Conservation (phyloP, 345 rosid species). For the Boechera divaricarpa region DNA sequence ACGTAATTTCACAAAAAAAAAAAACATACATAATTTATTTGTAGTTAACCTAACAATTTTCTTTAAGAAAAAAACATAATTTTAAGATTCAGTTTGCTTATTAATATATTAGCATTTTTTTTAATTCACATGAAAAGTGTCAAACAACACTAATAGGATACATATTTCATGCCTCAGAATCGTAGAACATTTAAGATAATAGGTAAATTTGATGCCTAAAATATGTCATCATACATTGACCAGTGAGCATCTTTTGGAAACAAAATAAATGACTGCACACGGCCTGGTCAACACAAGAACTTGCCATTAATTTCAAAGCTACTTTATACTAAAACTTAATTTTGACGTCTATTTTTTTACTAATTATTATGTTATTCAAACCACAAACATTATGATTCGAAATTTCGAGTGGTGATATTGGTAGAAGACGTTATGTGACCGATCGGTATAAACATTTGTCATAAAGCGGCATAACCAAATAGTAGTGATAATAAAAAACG, state of each 20-base stretch:
- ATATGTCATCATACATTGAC: constrained; percentile 12
- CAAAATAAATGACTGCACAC: constrained; percentile 15
- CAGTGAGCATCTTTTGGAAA: not conserved
- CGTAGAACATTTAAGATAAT: constrained; percentile 1
- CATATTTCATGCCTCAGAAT: not conserved
- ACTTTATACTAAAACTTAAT: not conserved
- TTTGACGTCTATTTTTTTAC: not conserved
- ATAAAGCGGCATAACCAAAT: not conserved
- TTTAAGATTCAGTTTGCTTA: too few relatives aligned
- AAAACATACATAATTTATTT: not conserved
- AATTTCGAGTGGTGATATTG: not conserved
- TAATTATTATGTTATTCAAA: constrained; percentile 19
- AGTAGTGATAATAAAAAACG: not conserved
- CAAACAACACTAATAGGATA: not conserved
- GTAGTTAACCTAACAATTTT: too few relatives aligned
- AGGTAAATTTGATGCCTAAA: not conserved
- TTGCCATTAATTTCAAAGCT: constrained; percentile 8
- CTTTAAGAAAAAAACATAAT: too few relatives aligned
- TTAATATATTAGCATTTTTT: too few relatives aligned
- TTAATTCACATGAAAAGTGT: not conserved
- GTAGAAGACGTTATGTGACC: constrained; percentile 9
- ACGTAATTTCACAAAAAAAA: too few relatives aligned
- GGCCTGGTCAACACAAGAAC: constrained; percentile 16
- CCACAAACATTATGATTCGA: constrained; percentile 15
- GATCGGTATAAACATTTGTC: not conserved